Base-by-base conservation (phyloP, 1,284 basidiomycete species). In the Pyrrhoderma noxium region DNA sequence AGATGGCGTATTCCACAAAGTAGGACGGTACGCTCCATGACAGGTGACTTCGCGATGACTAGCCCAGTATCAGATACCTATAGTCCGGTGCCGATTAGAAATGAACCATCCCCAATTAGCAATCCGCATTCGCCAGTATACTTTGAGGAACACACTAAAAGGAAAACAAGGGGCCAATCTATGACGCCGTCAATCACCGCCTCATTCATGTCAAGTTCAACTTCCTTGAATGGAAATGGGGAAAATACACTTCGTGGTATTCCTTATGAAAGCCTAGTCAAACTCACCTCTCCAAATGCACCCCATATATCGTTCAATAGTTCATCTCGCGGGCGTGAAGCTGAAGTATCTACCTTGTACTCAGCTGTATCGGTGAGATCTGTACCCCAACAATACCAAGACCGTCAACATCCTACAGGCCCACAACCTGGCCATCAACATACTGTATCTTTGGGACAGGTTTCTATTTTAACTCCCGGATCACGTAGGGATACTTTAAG, bases 321-420 rank as follows among this genome's bases (percentile, higher is more conserved):
- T 8, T 55, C 61, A 7, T 55, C 58, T 23, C 68, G 72, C 38
- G 71, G 71, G 9, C 72, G 72, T 18, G 87, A 91, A 62, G 73
- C 83, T 0, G 88, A 91, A 53, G 81, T 88, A 8, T 83, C 87
- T n/a, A 91, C 88, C 1, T 70, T 91, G 3, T 90, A 90, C 63
- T 89, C 87, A 21, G 84, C 87, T 0, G 83, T 83, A 1, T 89
- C 85, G 1, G 71, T 90, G n/a, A 74, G 79, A 65, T 87, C 83
- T 25, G 74, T 88, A 25, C 79, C 84, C 5, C 62, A 65, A n/a
- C 27, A 31, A 31, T 5, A 5, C 5, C 47, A 48, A 21, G 43
- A 50, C 14, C 66, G 65, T 43, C 64, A 70, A 71, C 53, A 62
- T 61, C 50, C 52, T 50, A 9, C 54, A 48, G 44, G 46, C 47